phyloP scores from a whole-genome alignment of 352 stramenopile genomes.

The Phytopythium kandeliae region DNA sequence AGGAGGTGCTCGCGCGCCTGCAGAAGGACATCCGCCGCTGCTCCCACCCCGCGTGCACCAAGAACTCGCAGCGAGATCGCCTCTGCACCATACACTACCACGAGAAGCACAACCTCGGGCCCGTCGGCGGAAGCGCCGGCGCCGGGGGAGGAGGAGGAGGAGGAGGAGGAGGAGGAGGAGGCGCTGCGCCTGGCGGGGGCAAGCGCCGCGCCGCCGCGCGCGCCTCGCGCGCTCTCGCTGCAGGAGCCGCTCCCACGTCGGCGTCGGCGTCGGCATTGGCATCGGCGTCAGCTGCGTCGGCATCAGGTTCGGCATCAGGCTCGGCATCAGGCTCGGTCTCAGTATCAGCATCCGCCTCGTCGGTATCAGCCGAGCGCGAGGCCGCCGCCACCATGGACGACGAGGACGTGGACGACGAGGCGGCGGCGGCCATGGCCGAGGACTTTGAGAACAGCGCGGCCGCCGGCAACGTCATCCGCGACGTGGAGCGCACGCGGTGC shows the following conservation, averaged over 20 bases:
- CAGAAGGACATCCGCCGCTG: constrained; percentile 78
- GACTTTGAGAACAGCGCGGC: constrained; percentile 8
- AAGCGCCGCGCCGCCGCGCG: too few species aligned
- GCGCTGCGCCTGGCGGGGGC: too few species aligned
- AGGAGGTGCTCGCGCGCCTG: constrained; percentile 60
- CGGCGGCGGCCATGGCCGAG: not conserved
- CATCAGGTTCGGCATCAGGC: too few species aligned
- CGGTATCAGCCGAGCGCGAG: too few species aligned
- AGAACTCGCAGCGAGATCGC: constrained; percentile 83
- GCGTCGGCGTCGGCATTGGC: too few species aligned
- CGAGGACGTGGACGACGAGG: not conserved
- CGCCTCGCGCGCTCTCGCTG: too few species aligned
- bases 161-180: not conserved
- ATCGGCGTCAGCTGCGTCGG: too few species aligned
- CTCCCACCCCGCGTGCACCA: constrained; percentile 72
- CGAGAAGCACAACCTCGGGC: constrained; percentile 49
- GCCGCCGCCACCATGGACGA: too few species aligned
- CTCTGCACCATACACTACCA: constrained; percentile 82
- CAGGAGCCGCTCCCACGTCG: too few species aligned
- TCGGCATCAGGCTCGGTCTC: too few species aligned
- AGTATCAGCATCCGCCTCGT: too few species aligned
- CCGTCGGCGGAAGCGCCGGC: not conserved
- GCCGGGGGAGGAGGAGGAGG: not conserved
- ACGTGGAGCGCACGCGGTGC: constrained; percentile 25
- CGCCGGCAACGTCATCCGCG: constrained; percentile 17